Conservation (phyloP, 306 rosid species). For the Vigna reflexopilosa region DNA sequence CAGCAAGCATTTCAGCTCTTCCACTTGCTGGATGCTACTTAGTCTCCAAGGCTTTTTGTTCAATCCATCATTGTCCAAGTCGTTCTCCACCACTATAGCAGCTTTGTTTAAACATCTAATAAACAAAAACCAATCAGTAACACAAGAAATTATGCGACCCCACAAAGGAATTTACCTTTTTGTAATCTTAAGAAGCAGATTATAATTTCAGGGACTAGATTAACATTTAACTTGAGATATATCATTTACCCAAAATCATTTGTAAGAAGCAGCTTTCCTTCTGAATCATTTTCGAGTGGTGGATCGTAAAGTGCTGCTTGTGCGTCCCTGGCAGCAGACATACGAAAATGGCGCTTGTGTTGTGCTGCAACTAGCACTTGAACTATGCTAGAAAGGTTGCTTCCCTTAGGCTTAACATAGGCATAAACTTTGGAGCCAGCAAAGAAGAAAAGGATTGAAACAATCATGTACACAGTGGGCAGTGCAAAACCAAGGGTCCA, state of each 20-base stretch:
- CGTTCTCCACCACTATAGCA: constrained; percentile 47
- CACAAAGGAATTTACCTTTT: no score
- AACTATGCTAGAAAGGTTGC: constrained; percentile 48
- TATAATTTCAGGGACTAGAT: neutral
- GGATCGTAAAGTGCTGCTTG: constrained; percentile 50
- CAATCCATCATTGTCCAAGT: constrained; percentile 49
- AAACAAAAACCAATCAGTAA: constrained; percentile 2
- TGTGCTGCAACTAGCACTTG: constrained; percentile 64
- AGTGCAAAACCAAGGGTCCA: constrained; percentile 75
- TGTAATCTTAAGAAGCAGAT: neutral
- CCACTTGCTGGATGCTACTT: constrained; percentile 65
- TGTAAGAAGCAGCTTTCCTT: constrained; percentile 56
- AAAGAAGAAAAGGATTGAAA: constrained; percentile 55
- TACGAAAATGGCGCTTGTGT: constrained; percentile 53
- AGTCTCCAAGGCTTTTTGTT: constrained; percentile 54
- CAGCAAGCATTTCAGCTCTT: constrained; percentile 53
- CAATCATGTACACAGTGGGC: constrained; percentile 52
- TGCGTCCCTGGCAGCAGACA: constrained; percentile 25
- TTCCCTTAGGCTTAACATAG: constrained; percentile 56
- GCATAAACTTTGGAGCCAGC: constrained; percentile 55
- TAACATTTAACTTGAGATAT: neutral
- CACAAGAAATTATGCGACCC: no score
- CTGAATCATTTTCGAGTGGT: constrained; percentile 37
- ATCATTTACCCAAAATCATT: constrained; percentile 53
- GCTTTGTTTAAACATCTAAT: constrained; percentile 65